Percentiles rank a stretch among this genome's conserved stretches.
phyloP scores from a whole-genome alignment of 345 rosid species.

The Populus pruinosa region DNA sequence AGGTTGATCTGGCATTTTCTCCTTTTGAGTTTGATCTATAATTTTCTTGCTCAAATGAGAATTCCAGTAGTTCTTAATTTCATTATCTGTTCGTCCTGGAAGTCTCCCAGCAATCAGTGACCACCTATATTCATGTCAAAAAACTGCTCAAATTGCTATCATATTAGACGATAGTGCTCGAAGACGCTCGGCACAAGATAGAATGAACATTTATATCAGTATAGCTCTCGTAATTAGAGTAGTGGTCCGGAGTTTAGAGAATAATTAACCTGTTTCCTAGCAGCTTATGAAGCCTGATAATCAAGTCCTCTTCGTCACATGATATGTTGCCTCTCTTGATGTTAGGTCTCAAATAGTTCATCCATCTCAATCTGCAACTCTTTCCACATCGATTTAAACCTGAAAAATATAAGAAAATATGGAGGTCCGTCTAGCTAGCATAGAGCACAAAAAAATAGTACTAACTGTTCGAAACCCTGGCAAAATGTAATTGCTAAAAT shows the following conservation, averaged over 20 bases:
- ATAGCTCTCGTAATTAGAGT: no score
- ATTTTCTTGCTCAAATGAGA: constrained; percentile 61
- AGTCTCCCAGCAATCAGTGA: constrained; percentile 67
- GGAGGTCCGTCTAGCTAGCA: neutral
- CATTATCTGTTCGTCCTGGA: constrained; percentile 70
- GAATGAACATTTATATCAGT: no score
- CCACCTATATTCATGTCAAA: constrained; percentile 33
- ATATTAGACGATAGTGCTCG: no score
- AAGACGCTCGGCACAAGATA: no score
- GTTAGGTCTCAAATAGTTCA: constrained; percentile 59
- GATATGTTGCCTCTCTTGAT: constrained; percentile 68
- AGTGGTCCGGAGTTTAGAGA: no score
- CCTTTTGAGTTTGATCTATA: constrained; percentile 25
- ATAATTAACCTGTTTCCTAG: constrained; percentile 50
- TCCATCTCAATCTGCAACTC: constrained; percentile 67
- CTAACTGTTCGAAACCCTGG: neutral
- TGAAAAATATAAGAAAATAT: constrained; percentile 9
- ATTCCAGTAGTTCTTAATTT: constrained; percentile 70
- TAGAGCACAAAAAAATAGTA: neutral
- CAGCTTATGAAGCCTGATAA: constrained; percentile 52
- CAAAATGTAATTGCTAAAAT: no score
- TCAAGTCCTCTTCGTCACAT: constrained; percentile 54
- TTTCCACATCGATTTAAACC: constrained; percentile 55
- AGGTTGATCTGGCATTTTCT: constrained; percentile 12
- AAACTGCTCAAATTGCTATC: no score